Evolutionary conservation across 345 rosid species (phyloP).

Genomic region (Excoecaria cochinchinensis): DNA sequence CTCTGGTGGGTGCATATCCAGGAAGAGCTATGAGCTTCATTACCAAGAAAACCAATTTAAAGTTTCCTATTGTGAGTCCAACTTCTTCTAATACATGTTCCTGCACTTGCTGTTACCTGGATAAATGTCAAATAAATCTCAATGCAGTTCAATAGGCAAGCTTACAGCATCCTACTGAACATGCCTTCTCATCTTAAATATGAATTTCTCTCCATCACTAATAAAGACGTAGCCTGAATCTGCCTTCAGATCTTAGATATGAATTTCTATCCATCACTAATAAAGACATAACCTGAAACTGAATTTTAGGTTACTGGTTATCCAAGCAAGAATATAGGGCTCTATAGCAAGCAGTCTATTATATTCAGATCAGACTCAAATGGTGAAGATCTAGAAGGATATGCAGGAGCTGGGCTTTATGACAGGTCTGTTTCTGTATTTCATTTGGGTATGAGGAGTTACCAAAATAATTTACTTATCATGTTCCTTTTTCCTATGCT

Average conservation of each 20-base stretch:
- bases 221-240: background rate
- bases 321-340: constrained; percentile 40
- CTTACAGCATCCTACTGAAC: background rate
- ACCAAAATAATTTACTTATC: background rate
- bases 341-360: constrained; percentile 32
- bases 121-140: background rate
- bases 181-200: background rate
- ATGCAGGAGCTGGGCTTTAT: constrained; percentile 50
- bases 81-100: background rate
- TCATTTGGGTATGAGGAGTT: background rate
- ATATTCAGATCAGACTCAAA: constrained; percentile 48
- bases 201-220: background rate
- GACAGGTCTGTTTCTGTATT: constrained; percentile 34
- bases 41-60: constrained; percentile 34
- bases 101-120: background rate
- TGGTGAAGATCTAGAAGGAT: constrained; percentile 46
- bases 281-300: background rate
- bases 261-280: background rate
- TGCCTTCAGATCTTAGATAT: background rate
- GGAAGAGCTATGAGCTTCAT: constrained; percentile 47
- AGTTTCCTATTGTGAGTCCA: constrained; percentile 36
- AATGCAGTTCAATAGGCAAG: background rate
- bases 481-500: background rate
- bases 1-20: constrained; percentile 40
- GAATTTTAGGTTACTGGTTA: constrained; percentile 36